phyloP scores from a whole-genome alignment of 805 yeast species.

The Starmerella potacharoeniae region DNA sequence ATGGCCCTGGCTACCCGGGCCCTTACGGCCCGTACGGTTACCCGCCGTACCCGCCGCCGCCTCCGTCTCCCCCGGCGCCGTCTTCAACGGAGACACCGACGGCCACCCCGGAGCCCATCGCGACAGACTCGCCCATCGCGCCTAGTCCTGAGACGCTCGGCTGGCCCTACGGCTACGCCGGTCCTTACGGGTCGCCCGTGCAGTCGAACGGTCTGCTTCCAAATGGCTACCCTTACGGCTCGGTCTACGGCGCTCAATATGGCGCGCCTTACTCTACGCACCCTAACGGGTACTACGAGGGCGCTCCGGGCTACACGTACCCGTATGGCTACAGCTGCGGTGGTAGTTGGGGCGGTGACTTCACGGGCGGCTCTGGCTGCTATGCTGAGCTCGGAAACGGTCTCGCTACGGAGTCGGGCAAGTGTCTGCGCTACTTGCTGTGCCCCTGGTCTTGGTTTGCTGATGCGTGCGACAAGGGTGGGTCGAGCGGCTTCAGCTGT shows the following conservation, averaged over 20 bases:
- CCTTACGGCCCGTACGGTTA: background rate
- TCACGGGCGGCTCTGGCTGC: slow-evolving; percentile 2
- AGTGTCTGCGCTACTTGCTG: slow-evolving; percentile 5
- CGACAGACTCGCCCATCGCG: background rate
- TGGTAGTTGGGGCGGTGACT: background rate
- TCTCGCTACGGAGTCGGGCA: slow-evolving; percentile 6
- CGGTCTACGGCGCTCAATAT: background rate
- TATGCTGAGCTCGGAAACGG: slow-evolving; percentile 6
- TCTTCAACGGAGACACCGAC: background rate
- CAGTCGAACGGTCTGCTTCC: background rate
- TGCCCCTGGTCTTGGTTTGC: slow-evolving; percentile 13
- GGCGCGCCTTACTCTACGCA: background rate
- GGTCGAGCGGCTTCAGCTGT: background rate
- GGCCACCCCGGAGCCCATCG: background rate
- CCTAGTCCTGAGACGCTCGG: background rate
- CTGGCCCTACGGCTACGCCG: too few relatives aligned
- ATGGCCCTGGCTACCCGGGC: background rate
- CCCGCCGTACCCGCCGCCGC: background rate
- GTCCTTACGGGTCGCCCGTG: background rate
- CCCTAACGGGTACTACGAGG: background rate
- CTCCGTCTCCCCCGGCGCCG: background rate
- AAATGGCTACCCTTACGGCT: background rate
- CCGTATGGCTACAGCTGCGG: background rate
- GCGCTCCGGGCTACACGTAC: background rate
- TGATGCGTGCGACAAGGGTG: slow-evolving; percentile 6